Evolutionary conservation across 768 basidiomycete species (phyloP).

Genomic region (Podaxis carcinomalis): DNA sequence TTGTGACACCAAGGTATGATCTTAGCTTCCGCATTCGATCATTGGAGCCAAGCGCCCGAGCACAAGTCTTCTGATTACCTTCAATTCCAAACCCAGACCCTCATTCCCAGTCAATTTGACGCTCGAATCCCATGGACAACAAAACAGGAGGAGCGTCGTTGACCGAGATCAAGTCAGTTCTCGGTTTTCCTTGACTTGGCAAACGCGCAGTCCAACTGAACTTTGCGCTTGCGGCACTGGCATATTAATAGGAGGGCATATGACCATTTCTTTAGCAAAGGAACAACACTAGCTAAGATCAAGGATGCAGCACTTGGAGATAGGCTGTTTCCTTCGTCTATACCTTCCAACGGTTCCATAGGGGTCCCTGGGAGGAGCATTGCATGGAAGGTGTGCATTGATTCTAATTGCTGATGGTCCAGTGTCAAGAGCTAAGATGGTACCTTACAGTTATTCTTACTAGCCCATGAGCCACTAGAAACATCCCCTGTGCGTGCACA

Average conservation of each 20-base stretch:
- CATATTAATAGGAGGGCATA: slow-evolving; percentile 33
- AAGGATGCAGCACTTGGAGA: slow-evolving; percentile 64
- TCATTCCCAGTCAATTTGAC: not conserved
- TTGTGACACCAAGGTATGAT: not conserved
- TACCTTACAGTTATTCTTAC: slow-evolving; percentile 53
- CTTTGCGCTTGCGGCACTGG: not conserved
- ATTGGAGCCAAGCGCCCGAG: not conserved
- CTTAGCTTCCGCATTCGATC: slow-evolving; percentile 2
- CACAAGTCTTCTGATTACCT: not conserved
- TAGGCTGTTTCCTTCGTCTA: slow-evolving; percentile 44
- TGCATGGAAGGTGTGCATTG: slow-evolving; percentile 68
- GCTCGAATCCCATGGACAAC: not conserved
- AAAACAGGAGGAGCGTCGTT: not conserved
- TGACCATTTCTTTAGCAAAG: slow-evolving; percentile 46
- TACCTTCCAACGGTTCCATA: slow-evolving; percentile 24
- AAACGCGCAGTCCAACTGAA: not conserved
- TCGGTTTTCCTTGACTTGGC: slow-evolving; percentile 9
- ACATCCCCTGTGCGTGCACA: slow-evolving; percentile 33
- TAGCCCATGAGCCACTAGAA: slow-evolving; percentile 61
- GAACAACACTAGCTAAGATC: slow-evolving; percentile 54
- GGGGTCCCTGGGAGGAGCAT: slow-evolving; percentile 74
- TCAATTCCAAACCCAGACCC: not conserved
- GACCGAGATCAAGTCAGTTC: slow-evolving; percentile 15
- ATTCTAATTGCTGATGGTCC: slow-evolving; percentile 14
- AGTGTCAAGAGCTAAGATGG: not conserved